These are phyloP conservation scores for Corylus avellana DNA, from an alignment of 306 rosid genomes.

Conservation along the genomic window DNA sequence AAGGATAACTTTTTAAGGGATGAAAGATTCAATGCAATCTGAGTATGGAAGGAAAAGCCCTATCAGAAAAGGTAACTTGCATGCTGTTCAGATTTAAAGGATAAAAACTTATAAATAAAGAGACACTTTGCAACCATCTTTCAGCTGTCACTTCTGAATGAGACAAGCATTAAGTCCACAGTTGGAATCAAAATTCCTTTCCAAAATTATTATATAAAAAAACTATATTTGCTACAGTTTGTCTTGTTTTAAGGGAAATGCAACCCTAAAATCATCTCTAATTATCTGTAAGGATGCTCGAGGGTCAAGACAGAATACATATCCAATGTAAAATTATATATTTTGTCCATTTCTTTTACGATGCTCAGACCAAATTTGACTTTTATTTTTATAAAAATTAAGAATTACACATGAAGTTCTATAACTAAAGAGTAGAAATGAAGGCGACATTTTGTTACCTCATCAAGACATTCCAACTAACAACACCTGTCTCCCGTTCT, in stretches of 20 bases:
- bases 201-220: neutral
- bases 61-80: neutral
- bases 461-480: slow-evolving; percentile 69
- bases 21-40: neutral
- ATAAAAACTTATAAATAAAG: neutral
- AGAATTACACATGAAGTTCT: neutral
- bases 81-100: neutral
- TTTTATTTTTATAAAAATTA: neutral
- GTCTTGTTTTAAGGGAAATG: neutral
- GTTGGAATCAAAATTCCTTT: neutral
- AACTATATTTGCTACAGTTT: neutral
- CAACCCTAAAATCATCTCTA: neutral
- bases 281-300: neutral
- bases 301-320: neutral
- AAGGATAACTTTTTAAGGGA: neutral
- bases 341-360: neutral
- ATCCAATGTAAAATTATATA: neutral
- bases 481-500: slow-evolving; percentile 84
- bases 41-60: neutral
- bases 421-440: neutral
- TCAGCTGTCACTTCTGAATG: neutral
- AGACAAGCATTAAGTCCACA: neutral
- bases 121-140: neutral
- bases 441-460: slow-evolving; percentile 42
- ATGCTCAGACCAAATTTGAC: neutral